Percentiles rank a stretch among this genome's conserved stretches.
Evolutionary conservation across 768 basidiomycete species (phyloP).

Genomic region (Austroboletus eburneus): DNA sequence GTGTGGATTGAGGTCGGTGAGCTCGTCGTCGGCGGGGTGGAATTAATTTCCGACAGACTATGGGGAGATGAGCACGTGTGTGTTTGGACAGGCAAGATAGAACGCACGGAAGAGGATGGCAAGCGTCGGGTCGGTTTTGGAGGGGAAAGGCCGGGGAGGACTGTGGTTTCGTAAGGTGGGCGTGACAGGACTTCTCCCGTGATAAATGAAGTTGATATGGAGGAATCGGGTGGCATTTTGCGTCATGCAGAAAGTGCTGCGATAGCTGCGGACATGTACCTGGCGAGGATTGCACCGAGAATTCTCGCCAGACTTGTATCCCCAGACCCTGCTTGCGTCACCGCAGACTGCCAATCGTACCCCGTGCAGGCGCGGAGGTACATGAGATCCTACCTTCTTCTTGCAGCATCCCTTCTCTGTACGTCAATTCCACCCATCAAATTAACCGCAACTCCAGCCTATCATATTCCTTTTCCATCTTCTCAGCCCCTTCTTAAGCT

Average conservation of each 20-base stretch:
- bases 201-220: constrained; percentile 26
- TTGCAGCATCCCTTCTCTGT: constrained; percentile 31
- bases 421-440: constrained; percentile 31
- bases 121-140: neutral
- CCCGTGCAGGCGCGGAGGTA: constrained; percentile 21
- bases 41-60: constrained; percentile 25
- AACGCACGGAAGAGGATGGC: neutral
- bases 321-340: constrained; percentile 1
- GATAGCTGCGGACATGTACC: constrained; percentile 19
- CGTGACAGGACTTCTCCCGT: constrained; percentile 12
- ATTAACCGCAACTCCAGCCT: constrained; percentile 31
- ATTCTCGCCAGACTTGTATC: constrained; percentile 5
- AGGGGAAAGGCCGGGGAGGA: neutral
- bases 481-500: constrained; percentile 27
- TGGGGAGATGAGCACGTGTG: constrained; percentile 8
- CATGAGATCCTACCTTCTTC: constrained; percentile 21
- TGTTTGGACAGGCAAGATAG: constrained; percentile 8
- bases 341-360: constrained; percentile 13
- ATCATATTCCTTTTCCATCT: constrained; percentile 33
- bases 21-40: constrained; percentile 10
- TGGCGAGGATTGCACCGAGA: constrained; percentile 22
- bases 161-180: constrained; percentile 19
- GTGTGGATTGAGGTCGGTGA: neutral
- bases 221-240: constrained; percentile 7
- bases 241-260: constrained; percentile 14